Base-by-base conservation (phyloP, 2,329 filamentous ascomycete species). In the Hypoxylon rubiginosum region DNA sequence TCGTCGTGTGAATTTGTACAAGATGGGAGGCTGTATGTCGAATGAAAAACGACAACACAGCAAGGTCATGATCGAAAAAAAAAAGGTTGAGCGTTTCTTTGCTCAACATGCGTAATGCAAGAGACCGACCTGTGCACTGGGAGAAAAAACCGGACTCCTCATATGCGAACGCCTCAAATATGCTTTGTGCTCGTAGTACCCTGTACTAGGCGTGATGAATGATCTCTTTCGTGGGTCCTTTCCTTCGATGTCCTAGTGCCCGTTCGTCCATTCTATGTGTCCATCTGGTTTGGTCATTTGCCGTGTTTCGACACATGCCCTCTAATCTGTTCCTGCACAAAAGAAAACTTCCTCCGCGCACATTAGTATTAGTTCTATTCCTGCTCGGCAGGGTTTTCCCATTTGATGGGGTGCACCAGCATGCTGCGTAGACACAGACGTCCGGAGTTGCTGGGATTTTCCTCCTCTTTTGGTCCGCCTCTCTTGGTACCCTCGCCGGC, bases 331-430 rank as follows among this genome's bases (percentile, higher is more conserved):
- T 60, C 54, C 45, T 57, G 62, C 53, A 66, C 62, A 71, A 71
- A 71, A 58, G 60, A 71, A 68, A 70, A 28, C 19, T 19, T 53
- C 46, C 46, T 17, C 32, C 17, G 19, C 30, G 49, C 50, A 30
- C 64, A 52, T 66, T 59, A 59, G 49, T 49, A 69, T 65, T 72
- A 69, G 46, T 59, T 66, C 48, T 61, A 65, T 46, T 73, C 73
- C 63, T 73, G 74, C 71, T 86, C 84, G n/a, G 75, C 77, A 21
- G 84, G 84, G 68, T 83, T 82, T 75, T 88, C 86, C 77, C 81
- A 85, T 81, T 97, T 97, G 72, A 96, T 88, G 0, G 93, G 93
- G 83, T 97, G 93, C 70, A 96, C 79, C 70, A 96, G 80, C 87
- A 95, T 92, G 68, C 90, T 92, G 51, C 91, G 88, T 74, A 96